phyloP scores from a whole-genome alignment of 768 basidiomycete genomes.

The Tephrocybe sp. region DNA sequence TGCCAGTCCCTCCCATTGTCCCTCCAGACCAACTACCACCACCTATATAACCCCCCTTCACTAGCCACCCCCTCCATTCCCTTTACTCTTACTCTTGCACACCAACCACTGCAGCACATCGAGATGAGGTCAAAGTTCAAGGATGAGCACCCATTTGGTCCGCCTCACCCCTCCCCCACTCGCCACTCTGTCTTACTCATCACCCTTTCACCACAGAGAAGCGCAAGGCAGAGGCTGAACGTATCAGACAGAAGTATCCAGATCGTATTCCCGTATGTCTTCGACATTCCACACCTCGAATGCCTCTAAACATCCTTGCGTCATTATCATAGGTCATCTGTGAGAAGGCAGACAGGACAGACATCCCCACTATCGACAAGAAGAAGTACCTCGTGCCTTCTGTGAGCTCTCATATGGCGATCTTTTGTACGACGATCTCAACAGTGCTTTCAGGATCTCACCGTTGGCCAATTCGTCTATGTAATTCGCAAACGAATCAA shows the following conservation, averaged over 20 bases:
- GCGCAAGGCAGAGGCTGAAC: slow-evolving; percentile 98
- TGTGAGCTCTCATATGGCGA: slow-evolving; percentile 44
- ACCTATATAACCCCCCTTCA: slow-evolving; percentile 19
- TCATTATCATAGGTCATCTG: slow-evolving; percentile 81
- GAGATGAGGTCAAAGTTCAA: slow-evolving; percentile 94
- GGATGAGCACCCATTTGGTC: slow-evolving; percentile 99
- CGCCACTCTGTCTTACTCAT: slow-evolving; percentile 33
- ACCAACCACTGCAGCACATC: slow-evolving; percentile 7
- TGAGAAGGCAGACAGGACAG: slow-evolving; percentile 97
- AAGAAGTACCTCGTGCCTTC: slow-evolving; percentile 99
- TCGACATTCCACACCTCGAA: slow-evolving; percentile 3
- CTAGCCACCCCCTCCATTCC: background rate
- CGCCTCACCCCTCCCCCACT: slow-evolving; percentile 31
- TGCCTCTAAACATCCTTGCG: slow-evolving; percentile 2
- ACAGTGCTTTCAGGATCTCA: slow-evolving; percentile 66
- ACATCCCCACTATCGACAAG: slow-evolving; percentile 99
- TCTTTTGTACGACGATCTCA: background rate
- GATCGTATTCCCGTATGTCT: slow-evolving; percentile 92
- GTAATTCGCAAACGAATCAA: slow-evolving; percentile 99
- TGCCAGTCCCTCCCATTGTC: slow-evolving; percentile 29
- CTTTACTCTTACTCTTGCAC: background rate
- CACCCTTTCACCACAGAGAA: slow-evolving; percentile 63
- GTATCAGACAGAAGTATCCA: slow-evolving; percentile 97
- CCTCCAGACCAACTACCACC: slow-evolving; percentile 23
- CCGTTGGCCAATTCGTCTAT: slow-evolving; percentile 98